Evolutionary conservation across 2,329 filamentous ascomycete species (phyloP), one percentile per base, ranked within the genome.

Genomic region (Nectriaceae sp.): DNA sequence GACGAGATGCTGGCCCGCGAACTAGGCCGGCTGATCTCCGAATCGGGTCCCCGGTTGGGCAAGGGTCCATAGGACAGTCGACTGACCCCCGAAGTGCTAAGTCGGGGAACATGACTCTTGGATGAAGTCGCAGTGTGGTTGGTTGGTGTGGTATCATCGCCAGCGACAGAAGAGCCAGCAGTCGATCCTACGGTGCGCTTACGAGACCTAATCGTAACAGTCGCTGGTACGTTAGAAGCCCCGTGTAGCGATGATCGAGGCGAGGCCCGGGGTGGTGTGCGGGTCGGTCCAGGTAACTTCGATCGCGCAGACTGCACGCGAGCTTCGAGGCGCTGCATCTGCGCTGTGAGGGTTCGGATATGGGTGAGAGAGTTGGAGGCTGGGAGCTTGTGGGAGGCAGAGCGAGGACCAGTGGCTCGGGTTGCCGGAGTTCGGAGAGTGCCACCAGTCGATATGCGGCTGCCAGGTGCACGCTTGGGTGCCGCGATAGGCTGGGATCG

Each of bases 251-350:
- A 75, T 2, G 69, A 67, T 44, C 89, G 82, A 19, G 92, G 90
- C n/a, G 91, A 96, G 4, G 82, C 80, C 40, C 87, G 84, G 16
- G 92, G 90, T 4, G 92, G 91, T 1, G 88, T 94, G 46, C 77
- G 79, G 6, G 83, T 79, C 3, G 92, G 90, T 2, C 88, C 90
- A 3, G 94, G 94, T 18, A 99, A 81, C 70, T 94, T 96, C 33
- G 93, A 97, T 59, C 91, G 85, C 16, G 88, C 94, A 20, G 87
- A 90, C 52, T 97, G 91, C 10, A 99, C 93, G 38, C 94, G 84
- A 54, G 94, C 90, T 69, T 97, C 94, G 52, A 99, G 85, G 58
- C 90, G 89, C 70, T 97, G 90, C 91, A 97, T 97, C 72, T 97
- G 94, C 21, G 90, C 92, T 49, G 95, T 96, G 56, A 99, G 84